A percentile compares a stretch with the other conserved stretches of the same genome.
These are phyloP conservation scores for Chaetomidium leptoderma DNA, from an alignment of 495 filamentous ascomycete genomes.

Conservation along the genomic window DNA sequence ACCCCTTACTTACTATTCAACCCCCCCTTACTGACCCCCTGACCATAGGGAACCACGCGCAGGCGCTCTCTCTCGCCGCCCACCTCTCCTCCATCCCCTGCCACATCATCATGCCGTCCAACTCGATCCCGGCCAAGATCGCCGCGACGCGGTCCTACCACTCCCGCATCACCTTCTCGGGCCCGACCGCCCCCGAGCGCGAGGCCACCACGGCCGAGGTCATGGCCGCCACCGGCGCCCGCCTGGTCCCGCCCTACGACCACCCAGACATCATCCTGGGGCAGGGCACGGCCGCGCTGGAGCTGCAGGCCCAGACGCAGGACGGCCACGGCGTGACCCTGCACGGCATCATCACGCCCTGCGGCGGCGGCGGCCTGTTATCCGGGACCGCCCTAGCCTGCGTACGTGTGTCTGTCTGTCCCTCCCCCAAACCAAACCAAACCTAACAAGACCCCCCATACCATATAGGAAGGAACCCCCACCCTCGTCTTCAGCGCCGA, in stretches of 20 bases:
- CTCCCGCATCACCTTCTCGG: conserved; percentile 76
- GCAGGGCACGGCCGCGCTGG: conserved; percentile 84
- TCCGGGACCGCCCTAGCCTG: conserved; percentile 76
- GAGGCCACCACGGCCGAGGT: conserved; percentile 69
- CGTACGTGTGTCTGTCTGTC: too few species aligned
- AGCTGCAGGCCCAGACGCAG: conserved; percentile 51
- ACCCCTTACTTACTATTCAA: too few species aligned
- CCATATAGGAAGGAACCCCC: conserved; percentile 58
- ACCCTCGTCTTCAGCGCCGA: conserved; percentile 85
- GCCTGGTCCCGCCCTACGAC: conserved; percentile 84
- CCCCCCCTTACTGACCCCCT: neutral
- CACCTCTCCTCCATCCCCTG: conserved; percentile 56
- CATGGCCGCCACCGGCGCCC: conserved; percentile 63
- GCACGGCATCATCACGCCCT: conserved; percentile 78
- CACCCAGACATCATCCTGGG: conserved; percentile 87
- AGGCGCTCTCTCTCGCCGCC: conserved; percentile 87
- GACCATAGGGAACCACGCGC: conserved; percentile 79
- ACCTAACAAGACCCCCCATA: neutral
- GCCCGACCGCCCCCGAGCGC: conserved; percentile 72
- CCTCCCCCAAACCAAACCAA: neutral
- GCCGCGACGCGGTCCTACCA: conserved; percentile 72
- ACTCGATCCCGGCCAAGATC: conserved; percentile 80
- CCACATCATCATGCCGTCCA: conserved; percentile 85
- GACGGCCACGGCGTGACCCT: conserved; percentile 30
- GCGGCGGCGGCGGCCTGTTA: conserved; percentile 85